phyloP scores from a whole-genome alignment of 1,284 basidiomycete genomes.

The Hortiboletus rubellus region DNA sequence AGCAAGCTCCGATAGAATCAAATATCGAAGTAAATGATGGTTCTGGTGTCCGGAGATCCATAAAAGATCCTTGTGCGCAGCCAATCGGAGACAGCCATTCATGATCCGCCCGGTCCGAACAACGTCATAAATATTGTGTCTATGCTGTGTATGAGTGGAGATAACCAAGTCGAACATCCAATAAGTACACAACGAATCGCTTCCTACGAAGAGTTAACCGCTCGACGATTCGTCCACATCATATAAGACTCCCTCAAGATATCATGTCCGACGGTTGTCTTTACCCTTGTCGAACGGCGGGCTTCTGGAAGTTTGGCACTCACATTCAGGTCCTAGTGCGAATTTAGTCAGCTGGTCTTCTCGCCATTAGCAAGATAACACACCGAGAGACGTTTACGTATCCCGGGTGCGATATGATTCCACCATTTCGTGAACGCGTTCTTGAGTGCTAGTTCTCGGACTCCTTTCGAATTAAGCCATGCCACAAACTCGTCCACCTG shows the following conservation, averaged over 20 bases:
- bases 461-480: constrained; percentile 92
- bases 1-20: constrained; percentile 23
- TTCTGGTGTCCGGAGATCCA: too few relatives aligned
- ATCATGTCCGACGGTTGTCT: constrained; percentile 56
- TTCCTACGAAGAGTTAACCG: constrained; percentile 41
- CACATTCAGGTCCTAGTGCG: constrained; percentile 60
- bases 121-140: constrained; percentile 22
- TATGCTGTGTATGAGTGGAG: constrained; percentile 19
- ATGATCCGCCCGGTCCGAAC: constrained; percentile 9
- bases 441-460: constrained; percentile 83
- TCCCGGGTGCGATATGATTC: constrained; percentile 80
- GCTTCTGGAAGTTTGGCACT: constrained; percentile 72
- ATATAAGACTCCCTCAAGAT: constrained; percentile 77
- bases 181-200: neutral
- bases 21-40: neutral
- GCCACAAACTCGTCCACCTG: constrained; percentile 80
- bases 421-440: constrained; percentile 82
- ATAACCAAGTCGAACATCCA: constrained; percentile 5
- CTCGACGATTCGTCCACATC: constrained; percentile 78
- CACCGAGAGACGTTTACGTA: constrained; percentile 72
- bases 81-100: constrained; percentile 12
- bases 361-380: constrained; percentile 31
- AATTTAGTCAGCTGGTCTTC: constrained; percentile 8
- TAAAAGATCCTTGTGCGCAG: neutral
- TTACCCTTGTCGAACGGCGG: constrained; percentile 72